These are phyloP conservation scores for Apiospora aurea DNA, from an alignment of 2,329 filamentous ascomycete species.

Conservation along the genomic window DNA sequence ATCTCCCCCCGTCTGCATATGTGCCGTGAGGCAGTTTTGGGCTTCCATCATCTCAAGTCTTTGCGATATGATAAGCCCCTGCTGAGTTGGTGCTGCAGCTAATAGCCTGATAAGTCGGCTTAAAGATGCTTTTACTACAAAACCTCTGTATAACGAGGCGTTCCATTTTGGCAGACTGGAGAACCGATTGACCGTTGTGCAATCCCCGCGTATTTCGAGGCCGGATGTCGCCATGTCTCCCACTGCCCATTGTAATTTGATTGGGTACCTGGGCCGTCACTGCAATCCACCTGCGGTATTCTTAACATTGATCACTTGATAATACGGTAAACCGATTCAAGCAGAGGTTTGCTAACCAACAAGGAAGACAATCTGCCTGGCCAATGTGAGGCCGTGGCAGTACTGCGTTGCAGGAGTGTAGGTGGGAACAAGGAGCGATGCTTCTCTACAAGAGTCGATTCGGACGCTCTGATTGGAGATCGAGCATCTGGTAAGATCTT, in stretches of 20 bases:
- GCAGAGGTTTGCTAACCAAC: background rate
- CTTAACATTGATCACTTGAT: background rate
- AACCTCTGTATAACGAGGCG: background rate
- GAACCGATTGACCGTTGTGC: background rate
- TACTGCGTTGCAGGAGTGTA: background rate
- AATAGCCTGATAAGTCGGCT: background rate
- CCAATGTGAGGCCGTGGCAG: background rate
- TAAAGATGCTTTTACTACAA: background rate
- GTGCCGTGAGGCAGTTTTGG: background rate
- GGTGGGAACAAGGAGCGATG: background rate
- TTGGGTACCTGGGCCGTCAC: background rate
- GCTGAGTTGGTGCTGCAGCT: conserved; percentile 9
- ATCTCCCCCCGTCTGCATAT: conserved; percentile 4
- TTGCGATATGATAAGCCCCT: conserved; percentile 4
- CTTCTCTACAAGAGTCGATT: background rate
- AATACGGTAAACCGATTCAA: conserved; percentile 2
- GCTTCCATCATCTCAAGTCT: conserved; percentile 1
- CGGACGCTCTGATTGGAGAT: background rate
- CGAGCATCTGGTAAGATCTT: conserved; percentile 2
- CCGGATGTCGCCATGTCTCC: background rate
- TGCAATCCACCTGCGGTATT: background rate
- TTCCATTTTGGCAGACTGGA: conserved; percentile 11
- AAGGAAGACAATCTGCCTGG: background rate
- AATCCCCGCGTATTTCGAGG: background rate
- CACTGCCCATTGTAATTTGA: background rate